Conservation (phyloP, 805 yeast genomes). For the Naumovozyma castellii region DNA sequence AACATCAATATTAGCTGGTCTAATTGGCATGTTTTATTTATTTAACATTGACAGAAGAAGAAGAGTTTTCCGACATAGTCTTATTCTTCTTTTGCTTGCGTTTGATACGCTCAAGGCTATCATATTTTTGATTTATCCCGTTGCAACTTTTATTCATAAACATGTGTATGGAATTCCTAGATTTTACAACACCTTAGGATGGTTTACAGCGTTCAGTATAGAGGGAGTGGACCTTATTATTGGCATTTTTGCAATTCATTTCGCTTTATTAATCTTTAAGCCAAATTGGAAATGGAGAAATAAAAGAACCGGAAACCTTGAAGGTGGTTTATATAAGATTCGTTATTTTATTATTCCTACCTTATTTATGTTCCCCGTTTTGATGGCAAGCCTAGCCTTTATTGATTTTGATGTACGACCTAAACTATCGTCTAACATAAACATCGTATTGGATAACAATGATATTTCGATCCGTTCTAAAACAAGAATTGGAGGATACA, state of each 20-base stretch:
- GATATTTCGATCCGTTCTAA: conserved; percentile 13
- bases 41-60: conserved; percentile 55
- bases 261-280: conserved; percentile 60
- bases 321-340: conserved; percentile 64
- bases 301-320: conserved; percentile 35
- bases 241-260: conserved; percentile 72
- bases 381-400: conserved; percentile 66
- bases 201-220: conserved; percentile 68
- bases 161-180: conserved; percentile 38
- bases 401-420: conserved; percentile 29
- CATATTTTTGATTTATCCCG: conserved; percentile 58
- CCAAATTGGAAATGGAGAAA: conserved; percentile 42
- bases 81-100: conserved; percentile 56
- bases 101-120: conserved; percentile 71
- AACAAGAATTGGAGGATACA: conserved; percentile 41
- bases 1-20: conserved; percentile 43
- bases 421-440: conserved; percentile 7
- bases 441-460: conserved; percentile 21
- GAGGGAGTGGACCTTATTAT: conserved; percentile 86
- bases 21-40: conserved; percentile 50
- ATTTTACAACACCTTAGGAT: conserved; percentile 63
- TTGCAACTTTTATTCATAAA: conserved; percentile 39
- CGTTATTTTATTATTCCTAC: conserved; percentile 49
- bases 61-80: conserved; percentile 56
- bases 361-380: conserved; percentile 51